phyloP scores from a whole-genome alignment of 2,329 filamentous ascomycete species.

The Orbilia oligospora region DNA sequence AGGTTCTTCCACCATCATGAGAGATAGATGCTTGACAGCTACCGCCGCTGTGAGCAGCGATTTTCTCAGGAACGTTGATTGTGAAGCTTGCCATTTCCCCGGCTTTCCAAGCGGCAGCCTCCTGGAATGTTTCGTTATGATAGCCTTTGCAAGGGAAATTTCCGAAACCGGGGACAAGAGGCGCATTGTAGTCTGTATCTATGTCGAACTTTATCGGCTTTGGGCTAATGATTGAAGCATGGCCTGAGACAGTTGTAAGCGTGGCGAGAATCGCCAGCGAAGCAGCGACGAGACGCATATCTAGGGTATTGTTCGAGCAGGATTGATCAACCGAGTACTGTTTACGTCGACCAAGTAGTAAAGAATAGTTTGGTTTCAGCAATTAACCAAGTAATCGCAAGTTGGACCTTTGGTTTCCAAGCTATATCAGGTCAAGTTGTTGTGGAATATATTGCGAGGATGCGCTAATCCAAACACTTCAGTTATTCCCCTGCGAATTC shows the following conservation, averaged over 20 bases:
- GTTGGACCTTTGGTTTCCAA: neutral
- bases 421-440: neutral
- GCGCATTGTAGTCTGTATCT: slow-evolving; percentile 75
- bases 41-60: slow-evolving; percentile 87
- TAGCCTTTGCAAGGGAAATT: slow-evolving; percentile 85
- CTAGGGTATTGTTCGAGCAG: neutral
- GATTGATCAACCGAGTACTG: too few species aligned
- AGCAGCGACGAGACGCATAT: slow-evolving; percentile 60
- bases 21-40: slow-evolving; percentile 92
- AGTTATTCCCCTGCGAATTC: too few species aligned
- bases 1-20: slow-evolving; percentile 81
- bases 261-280: slow-evolving; percentile 68
- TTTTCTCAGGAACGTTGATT: slow-evolving; percentile 1
- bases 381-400: too few species aligned
- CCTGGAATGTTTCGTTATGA: slow-evolving; percentile 65
- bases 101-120: slow-evolving; percentile 59
- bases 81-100: slow-evolving; percentile 60
- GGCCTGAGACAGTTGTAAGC: slow-evolving; percentile 67
- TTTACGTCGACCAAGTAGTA: too few species aligned
- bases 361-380: too few species aligned
- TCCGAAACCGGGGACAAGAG: slow-evolving; percentile 74
- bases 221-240: slow-evolving; percentile 74
- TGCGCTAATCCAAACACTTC: too few species aligned
- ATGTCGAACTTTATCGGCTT: slow-evolving; percentile 72
- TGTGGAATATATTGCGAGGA: neutral